A percentile compares a stretch with the other conserved stretches of the same genome.
Conservation (phyloP, 805 yeast genomes). For the Kluyveromyces lactis region DNA sequence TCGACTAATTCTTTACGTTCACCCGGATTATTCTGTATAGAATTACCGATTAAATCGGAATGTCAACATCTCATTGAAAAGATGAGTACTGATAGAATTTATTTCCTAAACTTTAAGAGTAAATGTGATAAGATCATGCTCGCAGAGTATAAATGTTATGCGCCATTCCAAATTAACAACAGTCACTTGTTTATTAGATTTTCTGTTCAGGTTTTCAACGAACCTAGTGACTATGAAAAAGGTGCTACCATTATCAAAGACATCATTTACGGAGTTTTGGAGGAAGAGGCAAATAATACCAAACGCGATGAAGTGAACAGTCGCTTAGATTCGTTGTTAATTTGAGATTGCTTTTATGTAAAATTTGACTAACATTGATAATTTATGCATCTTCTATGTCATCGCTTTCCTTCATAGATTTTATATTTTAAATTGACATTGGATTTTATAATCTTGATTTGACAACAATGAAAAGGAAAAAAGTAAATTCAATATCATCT, state of each 20-base stretch:
- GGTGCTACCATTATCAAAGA: slow-evolving; percentile 36
- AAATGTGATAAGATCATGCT: slow-evolving; percentile 18
- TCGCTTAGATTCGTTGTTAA: too few relatives aligned
- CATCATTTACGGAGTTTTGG: slow-evolving; percentile 21
- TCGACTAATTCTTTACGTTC: slow-evolving; percentile 9
- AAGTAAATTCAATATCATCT: too few relatives aligned
- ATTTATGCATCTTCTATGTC: too few relatives aligned
- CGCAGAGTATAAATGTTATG: slow-evolving; percentile 35
- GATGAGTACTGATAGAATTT: slow-evolving; percentile 11
- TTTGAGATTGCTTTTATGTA: too few relatives aligned
- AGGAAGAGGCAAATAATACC: slow-evolving; percentile 3
- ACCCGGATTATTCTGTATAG: slow-evolving; percentile 27
- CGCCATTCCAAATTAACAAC: slow-evolving; percentile 39
- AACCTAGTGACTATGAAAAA: slow-evolving; percentile 41
- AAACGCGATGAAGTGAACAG: neutral
- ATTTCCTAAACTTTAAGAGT: slow-evolving; percentile 12
- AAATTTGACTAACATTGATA: too few relatives aligned
- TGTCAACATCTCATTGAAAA: slow-evolving; percentile 12
- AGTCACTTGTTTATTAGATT: slow-evolving; percentile 40
- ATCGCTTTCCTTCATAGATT: too few relatives aligned
- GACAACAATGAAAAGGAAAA: too few relatives aligned
- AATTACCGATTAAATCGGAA: slow-evolving; percentile 35
- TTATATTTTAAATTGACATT: too few relatives aligned
- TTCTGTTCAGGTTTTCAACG: slow-evolving; percentile 55
- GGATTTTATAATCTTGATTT: too few relatives aligned